Base-by-base conservation (phyloP, 352 stramenopile genomes). In the Peronospora tabacina region DNA sequence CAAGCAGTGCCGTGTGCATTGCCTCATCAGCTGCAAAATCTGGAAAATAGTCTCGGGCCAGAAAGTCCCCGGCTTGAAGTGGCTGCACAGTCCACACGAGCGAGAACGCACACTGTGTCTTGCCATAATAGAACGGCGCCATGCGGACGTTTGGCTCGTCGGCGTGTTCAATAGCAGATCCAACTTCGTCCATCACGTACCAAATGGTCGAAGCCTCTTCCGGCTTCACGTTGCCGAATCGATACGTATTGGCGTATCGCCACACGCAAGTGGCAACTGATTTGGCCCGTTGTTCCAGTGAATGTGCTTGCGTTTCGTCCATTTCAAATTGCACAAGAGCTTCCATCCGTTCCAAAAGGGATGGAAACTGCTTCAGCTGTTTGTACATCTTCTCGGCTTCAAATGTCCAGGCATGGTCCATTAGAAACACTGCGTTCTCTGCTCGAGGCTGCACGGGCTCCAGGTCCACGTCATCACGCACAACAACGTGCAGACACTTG, bases 111-210 rank as follows among this genome's bases (percentile, higher is more conserved):
- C 64, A 77, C 40, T 75, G 67, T 7, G 56, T 52, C 5, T 57
- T 32, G 29, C 20, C 52, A 28, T 70, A 77, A 55, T 74, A 81
- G 52, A 81, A 77, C 7, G 70, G 67, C 9, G 65, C 70, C 70
- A 81, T 81, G 19, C 58, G 55, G 34, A 81, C 59, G 28, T 73
- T 81, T 34, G 67, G 64, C 7, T 54, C 57, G 29, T 75, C 48
- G 9, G 43, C 43, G 49, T 81, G 70, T 39, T 81, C 70, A 37
- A 81, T 77, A 6, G 64, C 70, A 17, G 64, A 75, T 30, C 70
- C 70, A 32, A 81, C 70, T 53, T 81, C 67, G 41, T 81, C 70
- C 70, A 81, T 77, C 37, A 81, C 57, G 52, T 81, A 81, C 67
- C 70, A 81, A 40, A 77, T 81, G 19, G 70, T 50, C 29, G 61